Base-by-base conservation (phyloP, 306 rosid genomes). In the Cucurbita maxima region DNA sequence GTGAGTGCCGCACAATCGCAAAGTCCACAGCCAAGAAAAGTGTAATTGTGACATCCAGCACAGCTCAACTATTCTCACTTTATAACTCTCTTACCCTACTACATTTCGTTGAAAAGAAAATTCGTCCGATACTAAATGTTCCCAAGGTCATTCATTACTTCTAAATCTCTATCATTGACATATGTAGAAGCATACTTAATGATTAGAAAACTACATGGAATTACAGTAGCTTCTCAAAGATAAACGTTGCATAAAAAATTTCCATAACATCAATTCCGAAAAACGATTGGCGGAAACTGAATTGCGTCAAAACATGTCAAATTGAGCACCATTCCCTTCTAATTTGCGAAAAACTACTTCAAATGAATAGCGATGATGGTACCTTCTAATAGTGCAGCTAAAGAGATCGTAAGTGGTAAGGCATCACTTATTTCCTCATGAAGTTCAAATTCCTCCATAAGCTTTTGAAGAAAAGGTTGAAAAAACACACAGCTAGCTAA, bases 401-500 rank as follows among this genome's bases (percentile, higher is more conserved):
- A 74, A 60, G 95, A 78, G 82, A 76, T 60, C 0, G 92, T 76
- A 76, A 94, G 91, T n/a, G 96, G 96, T 85, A 89, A 74, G 44
- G 77, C 75, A 78, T 82, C 85, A 64, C 45, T 74, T 38, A 72
- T 48, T 69, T 80, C 87, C 81, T 83, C 82, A n/a, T 18, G 79
- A 78, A 45, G 34, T 66, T 79, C 87, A 60, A 71, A 80, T 75
- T 94, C 94, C 71, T 63, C 77, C 47, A 90, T 75, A 22, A 79
- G 82, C 41, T 66, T 70, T 9, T 78, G 80, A 58, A 90, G 84
- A 84, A 86, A 94, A 66, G 84, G 78, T 71, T 84, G 90, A 76
- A 94, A 90, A 79, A 58, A 79, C 72, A 76, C 76, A 81, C 96
- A 90, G 79, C 98, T 89, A 2, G 95, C 97, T 11, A 94, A 81